Percentiles rank a stretch among this genome's conserved stretches.
phyloP scores from a whole-genome alignment of 192 early-diverging fungal species.

The Chytriomyces confervae region DNA sequence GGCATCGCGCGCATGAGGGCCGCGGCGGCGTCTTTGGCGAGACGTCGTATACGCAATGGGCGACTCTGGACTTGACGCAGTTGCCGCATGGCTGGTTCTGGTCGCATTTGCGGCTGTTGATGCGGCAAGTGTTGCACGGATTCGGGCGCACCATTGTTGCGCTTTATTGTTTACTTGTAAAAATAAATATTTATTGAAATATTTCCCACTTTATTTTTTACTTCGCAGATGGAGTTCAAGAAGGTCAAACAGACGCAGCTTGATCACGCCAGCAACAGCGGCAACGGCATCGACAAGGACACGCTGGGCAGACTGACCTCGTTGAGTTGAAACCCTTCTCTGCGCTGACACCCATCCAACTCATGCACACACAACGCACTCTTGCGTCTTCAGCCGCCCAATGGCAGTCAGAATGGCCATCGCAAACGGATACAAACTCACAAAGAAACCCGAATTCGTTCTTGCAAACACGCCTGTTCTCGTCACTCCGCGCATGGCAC shows the following conservation, averaged over 20 bases:
- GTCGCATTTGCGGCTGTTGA: neutral
- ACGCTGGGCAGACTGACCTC: neutral
- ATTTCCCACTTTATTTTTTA: too few species aligned
- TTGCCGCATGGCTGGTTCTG: neutral
- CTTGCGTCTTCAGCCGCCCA: constrained; percentile 5
- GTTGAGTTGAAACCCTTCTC: neutral
- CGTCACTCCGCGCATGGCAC: neutral
- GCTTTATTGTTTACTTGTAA: too few species aligned
- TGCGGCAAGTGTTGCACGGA: neutral
- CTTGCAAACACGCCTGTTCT: neutral
- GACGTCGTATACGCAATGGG: neutral
- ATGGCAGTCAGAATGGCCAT: constrained; percentile 27
- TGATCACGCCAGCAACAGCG: neutral
- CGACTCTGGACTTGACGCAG: neutral
- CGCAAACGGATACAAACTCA: constrained; percentile 22
- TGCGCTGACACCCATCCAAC: neutral
- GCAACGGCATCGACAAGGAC: neutral
- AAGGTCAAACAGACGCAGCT: neutral
- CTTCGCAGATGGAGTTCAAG: neutral
- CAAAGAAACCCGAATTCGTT: neutral
- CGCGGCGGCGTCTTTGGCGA: neutral
- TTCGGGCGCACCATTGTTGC: neutral
- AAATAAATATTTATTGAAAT: too few species aligned
- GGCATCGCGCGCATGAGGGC: neutral
- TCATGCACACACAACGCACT: neutral